Evolutionary conservation across 306 rosid species (phyloP).

Genomic region (Pyrus betulifolia): DNA sequence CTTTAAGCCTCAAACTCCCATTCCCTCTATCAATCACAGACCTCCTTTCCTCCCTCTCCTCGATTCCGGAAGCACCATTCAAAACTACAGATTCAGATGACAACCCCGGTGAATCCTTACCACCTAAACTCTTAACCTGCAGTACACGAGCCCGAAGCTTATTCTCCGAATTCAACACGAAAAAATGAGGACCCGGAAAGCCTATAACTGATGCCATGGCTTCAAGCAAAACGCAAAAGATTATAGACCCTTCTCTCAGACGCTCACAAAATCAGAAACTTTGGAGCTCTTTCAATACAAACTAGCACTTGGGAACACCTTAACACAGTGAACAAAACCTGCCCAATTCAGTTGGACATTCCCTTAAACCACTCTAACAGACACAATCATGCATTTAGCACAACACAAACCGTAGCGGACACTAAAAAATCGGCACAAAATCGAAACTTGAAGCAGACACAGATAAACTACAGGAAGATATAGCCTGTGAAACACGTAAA

Average conservation of each 20-base stretch:
- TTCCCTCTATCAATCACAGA: conserved; percentile 24
- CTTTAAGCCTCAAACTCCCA: conserved; percentile 14
- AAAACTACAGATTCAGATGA: conserved; percentile 35
- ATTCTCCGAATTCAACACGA: background rate
- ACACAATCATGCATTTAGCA: background rate
- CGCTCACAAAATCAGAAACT: background rate
- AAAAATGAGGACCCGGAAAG: conserved; percentile 28
- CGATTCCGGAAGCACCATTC: conserved; percentile 30
- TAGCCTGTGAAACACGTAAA: background rate
- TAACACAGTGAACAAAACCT: background rate
- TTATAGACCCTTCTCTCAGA: background rate
- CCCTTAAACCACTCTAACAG: background rate
- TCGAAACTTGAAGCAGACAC: background rate
- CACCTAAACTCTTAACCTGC: conserved; percentile 26
- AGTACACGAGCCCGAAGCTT: conserved; percentile 14
- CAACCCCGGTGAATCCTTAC: conserved; percentile 23
- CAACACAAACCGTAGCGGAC: background rate
- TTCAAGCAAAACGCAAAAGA: background rate
- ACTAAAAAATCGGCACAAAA: background rate
- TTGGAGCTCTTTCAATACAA: background rate
- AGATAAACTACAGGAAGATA: background rate
- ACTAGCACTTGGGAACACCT: background rate
- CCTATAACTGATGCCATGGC: conserved; percentile 46
- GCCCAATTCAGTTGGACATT: background rate
- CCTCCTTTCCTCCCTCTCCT: conserved; percentile 29